Evolutionary conservation across 2,329 filamentous ascomycete genomes (phyloP), one percentile per base, ranked within the genome.

Genomic region (Hymenoscyphus fraxineus): DNA sequence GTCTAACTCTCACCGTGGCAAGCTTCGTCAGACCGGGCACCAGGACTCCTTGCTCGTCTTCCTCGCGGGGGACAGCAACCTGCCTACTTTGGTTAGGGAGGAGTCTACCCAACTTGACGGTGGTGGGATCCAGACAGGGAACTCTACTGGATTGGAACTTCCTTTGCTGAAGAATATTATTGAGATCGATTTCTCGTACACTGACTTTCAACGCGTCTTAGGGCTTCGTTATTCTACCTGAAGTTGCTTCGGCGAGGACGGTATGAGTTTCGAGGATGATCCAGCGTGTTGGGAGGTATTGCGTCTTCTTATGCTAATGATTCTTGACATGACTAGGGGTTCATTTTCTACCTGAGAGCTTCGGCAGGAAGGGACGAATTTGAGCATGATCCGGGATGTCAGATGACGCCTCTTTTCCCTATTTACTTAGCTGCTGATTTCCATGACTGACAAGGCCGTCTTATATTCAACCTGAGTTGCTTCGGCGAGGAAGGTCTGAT

Each of bases 1-100:
- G 44, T 51, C 44, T 51, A 51, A 51, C 44, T 51, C 44, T 51
- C 44, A 51, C 7, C 44, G 44, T 51, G 44, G 44, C 44, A 51
- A 51, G 19, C 44, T 51, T 51, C 44, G 44, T 51, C 44, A 51
- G 44, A 51, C 44, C 6, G 44, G 44, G 44, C 41, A 9, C 16
- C 41, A 19, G 41, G 19, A 47, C n/a, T 47, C 15, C 32, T 19
- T 47, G 41, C 41, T 47, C 19, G n/a, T 47, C 41, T 47, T 47
- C 41, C 41, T 47, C 41, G 41, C 41, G 41, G 41, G 41, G 32
- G 19, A 16, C n/a, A 47, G 44, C n/a, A 47, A 19, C 44, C n/a
- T 19, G 16, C 44, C 44, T 19, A 47, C n/a, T 22, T 22, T 22
- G n/a, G 44, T 47, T n/a, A 19, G 44, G 44, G 44, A 19, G 44